Percentiles rank a stretch among this genome's conserved stretches.
Conservation (phyloP, 306 rosid species). For the Pyrus communis region DNA sequence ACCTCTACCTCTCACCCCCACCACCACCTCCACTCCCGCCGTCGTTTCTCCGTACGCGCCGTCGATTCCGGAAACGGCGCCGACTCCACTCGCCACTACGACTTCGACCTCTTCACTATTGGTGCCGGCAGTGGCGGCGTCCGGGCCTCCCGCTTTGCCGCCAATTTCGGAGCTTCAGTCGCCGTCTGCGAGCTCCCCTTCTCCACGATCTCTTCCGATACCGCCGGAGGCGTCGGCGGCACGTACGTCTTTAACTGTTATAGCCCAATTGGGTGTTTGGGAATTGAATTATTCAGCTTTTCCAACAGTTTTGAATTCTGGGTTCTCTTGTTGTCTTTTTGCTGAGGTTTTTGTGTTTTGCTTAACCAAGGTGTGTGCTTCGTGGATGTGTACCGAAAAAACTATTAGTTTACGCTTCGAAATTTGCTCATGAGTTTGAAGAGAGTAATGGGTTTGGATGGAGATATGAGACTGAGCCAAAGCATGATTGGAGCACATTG, state of each 20-base stretch:
- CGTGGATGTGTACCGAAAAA: conserved; percentile 99
- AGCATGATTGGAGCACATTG: conserved; percentile 89
- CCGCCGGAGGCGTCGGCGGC: conserved; percentile 88
- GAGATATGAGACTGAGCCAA: conserved; percentile 78
- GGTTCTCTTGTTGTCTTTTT: not conserved
- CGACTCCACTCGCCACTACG: conserved; percentile 44
- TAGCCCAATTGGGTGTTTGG: not conserved
- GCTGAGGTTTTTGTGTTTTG: not conserved
- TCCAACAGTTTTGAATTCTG: not conserved
- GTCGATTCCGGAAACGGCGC: conserved; percentile 43
- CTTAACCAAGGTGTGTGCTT: conserved; percentile 65
- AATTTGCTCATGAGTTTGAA: conserved; percentile 85
- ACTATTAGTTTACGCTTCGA: conserved; percentile 70
- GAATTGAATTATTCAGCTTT: not conserved
- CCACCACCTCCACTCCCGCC: conserved; percentile 15
- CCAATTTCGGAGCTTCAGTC: conserved; percentile 63
- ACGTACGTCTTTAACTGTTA: conserved; percentile 44
- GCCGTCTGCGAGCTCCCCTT: conserved; percentile 97
- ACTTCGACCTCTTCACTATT: conserved; percentile 86
- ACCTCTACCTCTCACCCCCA: conserved; percentile 8
- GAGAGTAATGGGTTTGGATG: conserved; percentile 94
- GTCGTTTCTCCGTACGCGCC: conserved; percentile 30
- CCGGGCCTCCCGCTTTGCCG: conserved; percentile 77
- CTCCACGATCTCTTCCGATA: conserved; percentile 80
- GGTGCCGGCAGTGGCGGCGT: conserved; percentile 98